Base-by-base conservation (phyloP, 2,329 filamentous ascomycete genomes). In the Diaporthe sp. region DNA sequence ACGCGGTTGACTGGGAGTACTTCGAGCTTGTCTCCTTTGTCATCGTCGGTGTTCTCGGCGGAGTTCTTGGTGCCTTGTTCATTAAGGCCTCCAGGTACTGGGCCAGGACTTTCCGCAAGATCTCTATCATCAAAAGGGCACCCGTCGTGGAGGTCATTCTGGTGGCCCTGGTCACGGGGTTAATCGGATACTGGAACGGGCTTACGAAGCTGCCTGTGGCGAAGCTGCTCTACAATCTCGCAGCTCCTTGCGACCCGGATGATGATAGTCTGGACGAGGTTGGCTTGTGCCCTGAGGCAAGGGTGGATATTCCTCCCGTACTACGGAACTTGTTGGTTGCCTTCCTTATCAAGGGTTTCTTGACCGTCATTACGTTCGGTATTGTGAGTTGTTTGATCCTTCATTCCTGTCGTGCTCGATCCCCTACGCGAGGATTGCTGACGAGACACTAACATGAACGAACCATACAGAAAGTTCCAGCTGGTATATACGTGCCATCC, bases 401-500 rank as follows among this genome's bases (percentile, higher is more conserved):
- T 13, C 42, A 44, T 17, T 15, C 22, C 17, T 31, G 10, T 12
- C 13, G 9, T 22, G 22, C 49, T 65, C 10, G 17, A 34, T 15
- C 5, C 17, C 1, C 17, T 2, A 28, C 15, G 7, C 37, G 25
- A 8, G 10, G 7, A 46, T 15, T 53, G 34, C 25, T 34, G 25
- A 51, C 15, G 34, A 22, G 15, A 34, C 2, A 37, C 73, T 75
- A 55, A 75, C 19, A 9, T 5, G 10, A 31, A 10, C 19, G 22
- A 8, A 9, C 17, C 1, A 17, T 10, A 67, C 81, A 91, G 88
- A 98, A 98, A 88, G 92, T 98, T 0, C 97, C 97, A 13, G 95
- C 96, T 1, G 97, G 97, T 77, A 98, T 99, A 79, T 99, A 99
- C 80, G 96, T 99, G 2, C 97, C 97, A 4, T 98, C 96, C 79